Evolutionary conservation across 2,329 filamentous ascomycete species (phyloP).

Genomic region (Stagonosporopsis rhizophila): DNA sequence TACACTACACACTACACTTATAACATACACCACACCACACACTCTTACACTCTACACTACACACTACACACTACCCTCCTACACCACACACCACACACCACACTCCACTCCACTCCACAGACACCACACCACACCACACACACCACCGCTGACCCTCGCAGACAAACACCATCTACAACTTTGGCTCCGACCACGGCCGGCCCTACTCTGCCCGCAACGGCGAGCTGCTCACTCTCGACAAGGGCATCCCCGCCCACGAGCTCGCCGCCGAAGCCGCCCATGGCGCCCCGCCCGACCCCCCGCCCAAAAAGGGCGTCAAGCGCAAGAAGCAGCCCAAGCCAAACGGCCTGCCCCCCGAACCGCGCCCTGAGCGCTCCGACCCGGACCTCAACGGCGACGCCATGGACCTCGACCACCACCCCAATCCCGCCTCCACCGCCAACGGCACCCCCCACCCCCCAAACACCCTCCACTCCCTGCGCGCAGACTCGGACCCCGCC

Average conservation of each 20-base stretch:
- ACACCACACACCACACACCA: too few relatives aligned
- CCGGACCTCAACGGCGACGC: slow-evolving; percentile 54
- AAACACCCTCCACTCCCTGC: slow-evolving; percentile 38
- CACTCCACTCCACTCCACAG: too few relatives aligned
- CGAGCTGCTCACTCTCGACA: slow-evolving; percentile 45
- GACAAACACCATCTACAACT: slow-evolving; percentile 45
- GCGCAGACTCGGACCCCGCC: slow-evolving; percentile 46
- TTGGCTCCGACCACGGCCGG: slow-evolving; percentile 50
- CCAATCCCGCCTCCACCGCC: too few relatives aligned
- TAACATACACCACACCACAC: too few relatives aligned
- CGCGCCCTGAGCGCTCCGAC: slow-evolving; percentile 31
- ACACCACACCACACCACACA: too few relatives aligned
- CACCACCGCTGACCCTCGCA: slow-evolving; percentile 28
- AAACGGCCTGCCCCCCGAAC: slow-evolving; percentile 39
- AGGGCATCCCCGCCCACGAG: slow-evolving; percentile 45
- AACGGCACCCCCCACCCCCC: slow-evolving; percentile 40
- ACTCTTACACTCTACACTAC: too few relatives aligned
- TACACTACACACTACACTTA: too few relatives aligned
- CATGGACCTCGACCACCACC: slow-evolving; percentile 53
- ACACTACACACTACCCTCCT: too few relatives aligned
- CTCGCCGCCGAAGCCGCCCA: slow-evolving; percentile 43
- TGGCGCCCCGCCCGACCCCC: slow-evolving; percentile 40
- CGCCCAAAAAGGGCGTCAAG: slow-evolving; percentile 44
- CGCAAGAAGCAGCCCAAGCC: slow-evolving; percentile 43
- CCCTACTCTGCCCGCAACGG: slow-evolving; percentile 50